A percentile compares a stretch with the other conserved stretches of the same genome.
Conservation (phyloP, 352 stramenopile genomes). For the Halophytophthora polymorphica region DNA sequence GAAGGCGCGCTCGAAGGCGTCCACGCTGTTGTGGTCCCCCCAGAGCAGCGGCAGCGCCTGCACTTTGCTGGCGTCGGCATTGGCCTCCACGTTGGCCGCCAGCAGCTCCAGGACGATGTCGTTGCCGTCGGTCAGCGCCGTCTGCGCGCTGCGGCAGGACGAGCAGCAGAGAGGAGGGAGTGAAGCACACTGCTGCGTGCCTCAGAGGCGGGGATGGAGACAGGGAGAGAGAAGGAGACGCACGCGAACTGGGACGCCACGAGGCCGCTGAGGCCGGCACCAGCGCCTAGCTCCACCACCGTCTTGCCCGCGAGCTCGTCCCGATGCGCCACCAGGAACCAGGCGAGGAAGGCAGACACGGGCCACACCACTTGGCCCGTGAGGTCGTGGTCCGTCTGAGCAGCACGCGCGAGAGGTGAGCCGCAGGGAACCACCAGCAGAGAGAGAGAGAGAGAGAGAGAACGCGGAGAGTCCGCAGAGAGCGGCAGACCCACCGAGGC, state of each 20-base stretch:
- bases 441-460: background rate
- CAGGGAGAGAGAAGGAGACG: constrained; percentile 7
- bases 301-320: constrained; percentile 39
- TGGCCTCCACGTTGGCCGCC: constrained; percentile 33
- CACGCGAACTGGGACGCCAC: constrained; percentile 59
- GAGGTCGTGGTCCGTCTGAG: constrained; percentile 65
- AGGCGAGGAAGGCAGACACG: constrained; percentile 61
- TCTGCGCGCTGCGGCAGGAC: constrained; percentile 26
- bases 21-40: constrained; percentile 41
- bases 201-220: no score
- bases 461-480: no score
- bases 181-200: background rate
- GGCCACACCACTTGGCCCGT: constrained; percentile 79
- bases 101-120: constrained; percentile 67
- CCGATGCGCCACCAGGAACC: constrained; percentile 32
- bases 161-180: constrained; percentile 7
- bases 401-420: background rate
- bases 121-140: constrained; percentile 65
- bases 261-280: constrained; percentile 55
- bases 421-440: background rate
- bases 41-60: constrained; percentile 41
- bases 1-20: constrained; percentile 45
- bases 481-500: constrained; percentile 28
- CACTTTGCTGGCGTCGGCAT: constrained; percentile 31
- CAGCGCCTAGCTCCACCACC: constrained; percentile 51